These are phyloP conservation scores for Acorus calamus DNA, from an alignment of 106 monocot genomes.

Conservation along the genomic window DNA sequence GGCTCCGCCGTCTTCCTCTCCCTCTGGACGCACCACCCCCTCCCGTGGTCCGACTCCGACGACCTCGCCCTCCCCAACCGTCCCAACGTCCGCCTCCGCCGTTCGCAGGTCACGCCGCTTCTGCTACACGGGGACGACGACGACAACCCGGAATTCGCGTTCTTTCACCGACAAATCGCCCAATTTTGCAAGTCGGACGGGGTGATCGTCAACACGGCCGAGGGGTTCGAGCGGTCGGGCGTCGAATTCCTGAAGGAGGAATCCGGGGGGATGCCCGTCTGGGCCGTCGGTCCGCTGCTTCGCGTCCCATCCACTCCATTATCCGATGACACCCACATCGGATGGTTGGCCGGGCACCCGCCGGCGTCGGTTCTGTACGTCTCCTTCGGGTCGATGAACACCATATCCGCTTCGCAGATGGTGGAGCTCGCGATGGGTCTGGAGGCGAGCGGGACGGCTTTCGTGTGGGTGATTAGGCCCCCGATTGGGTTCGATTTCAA, in stretches of 20 bases:
- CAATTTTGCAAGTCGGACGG: not conserved
- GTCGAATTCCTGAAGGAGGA: conserved; percentile 4
- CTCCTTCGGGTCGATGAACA: conserved; percentile 42
- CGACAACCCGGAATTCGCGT: conserved; percentile 6
- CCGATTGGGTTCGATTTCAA: conserved; percentile 19
- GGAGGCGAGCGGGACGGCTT: conserved; percentile 23
- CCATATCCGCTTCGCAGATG: conserved; percentile 24
- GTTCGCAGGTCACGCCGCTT: conserved; percentile 1
- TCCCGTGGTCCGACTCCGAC: no score
- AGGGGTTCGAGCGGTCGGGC: conserved; percentile 22
- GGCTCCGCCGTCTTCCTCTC: no score
- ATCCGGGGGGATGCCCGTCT: conserved; percentile 4
- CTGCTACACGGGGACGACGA: conserved; percentile 1
- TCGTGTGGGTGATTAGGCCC: conserved; percentile 40
- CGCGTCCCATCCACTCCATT: not conserved
- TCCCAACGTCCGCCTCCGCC: conserved; percentile 10
- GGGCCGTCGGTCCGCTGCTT: conserved; percentile 9
- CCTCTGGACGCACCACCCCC: no score
- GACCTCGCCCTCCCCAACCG: conserved; percentile 13
- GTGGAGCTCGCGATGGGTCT: conserved; percentile 30
- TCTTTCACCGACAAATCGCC: conserved; percentile 5
- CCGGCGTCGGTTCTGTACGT: conserved; percentile 30
- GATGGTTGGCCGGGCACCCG: conserved; percentile 16
- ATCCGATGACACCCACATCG: not conserved
- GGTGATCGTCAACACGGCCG: conserved; percentile 21